Evolutionary conservation across 2,329 filamentous ascomycete species (phyloP).

Genomic region (Scolecobasidium constrictum): DNA sequence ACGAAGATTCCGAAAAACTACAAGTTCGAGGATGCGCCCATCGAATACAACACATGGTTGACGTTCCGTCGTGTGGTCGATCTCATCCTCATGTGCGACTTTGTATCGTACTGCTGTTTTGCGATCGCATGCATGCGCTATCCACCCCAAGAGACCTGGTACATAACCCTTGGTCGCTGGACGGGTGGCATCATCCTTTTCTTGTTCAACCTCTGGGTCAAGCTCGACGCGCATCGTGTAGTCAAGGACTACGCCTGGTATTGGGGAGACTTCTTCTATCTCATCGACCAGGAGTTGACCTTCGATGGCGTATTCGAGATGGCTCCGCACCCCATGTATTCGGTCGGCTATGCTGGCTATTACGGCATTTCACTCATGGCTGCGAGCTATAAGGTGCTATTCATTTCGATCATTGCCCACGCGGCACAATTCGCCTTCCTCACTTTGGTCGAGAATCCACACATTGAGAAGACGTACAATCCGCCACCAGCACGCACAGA

Average conservation of each 20-base stretch:
- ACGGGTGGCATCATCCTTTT: constrained; percentile 64
- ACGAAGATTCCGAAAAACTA: constrained; percentile 93
- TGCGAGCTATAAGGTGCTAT: constrained; percentile 92
- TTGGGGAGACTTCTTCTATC: constrained; percentile 98
- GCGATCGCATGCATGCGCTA: constrained; percentile 75
- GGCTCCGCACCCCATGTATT: constrained; percentile 98
- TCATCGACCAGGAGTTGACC: constrained; percentile 93
- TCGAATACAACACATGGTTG: constrained; percentile 99
- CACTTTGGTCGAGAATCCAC: constrained; percentile 84
- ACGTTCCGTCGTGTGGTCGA: constrained; percentile 93
- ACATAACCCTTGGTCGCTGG: constrained; percentile 69
- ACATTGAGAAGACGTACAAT: constrained; percentile 97
- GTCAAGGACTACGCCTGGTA: constrained; percentile 99
- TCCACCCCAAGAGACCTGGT: constrained; percentile 58
- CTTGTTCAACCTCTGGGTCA: constrained; percentile 96
- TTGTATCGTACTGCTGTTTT: constrained; percentile 92
- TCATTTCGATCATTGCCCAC: constrained; percentile 93
- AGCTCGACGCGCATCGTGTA: constrained; percentile 91
- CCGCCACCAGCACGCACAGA: constrained; percentile 60
- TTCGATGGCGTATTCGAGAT: constrained; percentile 99
- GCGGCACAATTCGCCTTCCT: constrained; percentile 91
- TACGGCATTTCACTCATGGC: constrained; percentile 98
- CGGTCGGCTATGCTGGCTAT: constrained; percentile 93
- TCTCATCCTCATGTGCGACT: constrained; percentile 97
- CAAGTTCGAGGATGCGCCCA: constrained; percentile 78